A percentile compares a stretch with the other conserved stretches of the same genome.
These are phyloP conservation scores for Penicillium herquei DNA, from an alignment of 495 filamentous ascomycete genomes.

Conservation along the genomic window DNA sequence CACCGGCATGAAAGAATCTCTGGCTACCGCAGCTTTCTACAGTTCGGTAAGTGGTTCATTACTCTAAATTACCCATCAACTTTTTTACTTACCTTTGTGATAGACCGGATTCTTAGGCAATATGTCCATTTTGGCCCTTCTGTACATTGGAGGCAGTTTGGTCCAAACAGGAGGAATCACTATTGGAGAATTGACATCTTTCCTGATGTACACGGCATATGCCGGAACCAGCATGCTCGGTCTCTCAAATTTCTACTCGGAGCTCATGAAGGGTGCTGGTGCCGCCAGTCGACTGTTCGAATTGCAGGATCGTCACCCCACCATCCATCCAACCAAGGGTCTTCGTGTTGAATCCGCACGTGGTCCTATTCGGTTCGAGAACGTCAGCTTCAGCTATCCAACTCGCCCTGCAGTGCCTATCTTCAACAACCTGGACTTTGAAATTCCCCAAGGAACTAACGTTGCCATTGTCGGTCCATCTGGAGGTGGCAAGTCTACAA, in stretches of 20 bases:
- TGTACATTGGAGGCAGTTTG: slow-evolving; percentile 87
- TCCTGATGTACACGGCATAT: slow-evolving; percentile 97
- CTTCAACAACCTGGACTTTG: slow-evolving; percentile 85
- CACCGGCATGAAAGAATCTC: slow-evolving; percentile 78
- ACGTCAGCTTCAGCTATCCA: slow-evolving; percentile 85
- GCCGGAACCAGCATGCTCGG: slow-evolving; percentile 90
- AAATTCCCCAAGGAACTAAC: slow-evolving; percentile 87
- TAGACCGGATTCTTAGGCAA: slow-evolving; percentile 87
- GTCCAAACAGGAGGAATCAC: slow-evolving; percentile 82
- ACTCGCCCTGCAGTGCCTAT: slow-evolving; percentile 87
- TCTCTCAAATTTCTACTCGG: slow-evolving; percentile 92
- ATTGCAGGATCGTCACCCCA: slow-evolving; percentile 86
- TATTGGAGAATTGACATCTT: slow-evolving; percentile 92
- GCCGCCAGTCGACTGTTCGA: slow-evolving; percentile 94
- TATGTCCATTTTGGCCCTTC: slow-evolving; percentile 88
- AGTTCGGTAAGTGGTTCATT: slow-evolving; percentile 52
- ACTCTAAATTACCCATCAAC: neutral
- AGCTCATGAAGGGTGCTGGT: slow-evolving; percentile 98
- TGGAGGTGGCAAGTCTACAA: slow-evolving; percentile 93
- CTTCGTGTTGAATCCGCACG: slow-evolving; percentile 73
- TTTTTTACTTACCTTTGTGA: neutral
- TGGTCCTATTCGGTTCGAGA: slow-evolving; percentile 81
- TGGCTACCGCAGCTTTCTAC: slow-evolving; percentile 90
- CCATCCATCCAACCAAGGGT: slow-evolving; percentile 81
- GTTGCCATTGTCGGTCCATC: slow-evolving; percentile 95